These are phyloP conservation scores for Colletotrichum cuscutae DNA, from an alignment of 2,329 filamentous ascomycete species.

Conservation along the genomic window DNA sequence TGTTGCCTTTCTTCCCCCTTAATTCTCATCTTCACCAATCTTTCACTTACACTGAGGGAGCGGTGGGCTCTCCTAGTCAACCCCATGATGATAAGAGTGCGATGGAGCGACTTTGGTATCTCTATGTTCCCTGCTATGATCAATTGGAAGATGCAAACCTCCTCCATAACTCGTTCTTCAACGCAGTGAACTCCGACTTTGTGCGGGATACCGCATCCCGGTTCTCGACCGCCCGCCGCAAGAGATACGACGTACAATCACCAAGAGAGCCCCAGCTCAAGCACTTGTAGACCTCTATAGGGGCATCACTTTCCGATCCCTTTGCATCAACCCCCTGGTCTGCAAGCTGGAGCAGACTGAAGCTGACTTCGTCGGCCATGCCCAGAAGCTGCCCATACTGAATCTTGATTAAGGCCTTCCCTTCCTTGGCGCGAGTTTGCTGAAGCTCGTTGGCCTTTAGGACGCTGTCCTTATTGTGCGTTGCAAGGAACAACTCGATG, in stretches of 20 bases:
- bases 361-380: constrained; percentile 94
- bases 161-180: constrained; percentile 3
- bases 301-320: neutral
- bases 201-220: neutral
- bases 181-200: neutral
- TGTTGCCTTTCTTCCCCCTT: neutral
- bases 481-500: constrained; percentile 77
- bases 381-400: constrained; percentile 54
- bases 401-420: constrained; percentile 51
- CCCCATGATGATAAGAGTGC: neutral
- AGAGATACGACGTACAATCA: neutral
- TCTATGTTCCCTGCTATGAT: neutral
- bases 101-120: neutral
- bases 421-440: constrained; percentile 60
- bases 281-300: neutral
- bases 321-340: neutral
- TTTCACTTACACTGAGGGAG: neutral
- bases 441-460: constrained; percentile 71
- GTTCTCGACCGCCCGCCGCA: constrained; percentile 14
- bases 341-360: constrained; percentile 57
- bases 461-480: constrained; percentile 71
- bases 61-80: no score
- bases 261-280: constrained; percentile 6
- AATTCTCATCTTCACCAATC: neutral
- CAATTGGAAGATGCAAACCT: neutral